A percentile compares a stretch with the other conserved stretches of the same genome.
These are phyloP conservation scores for Acacia concinna DNA, from an alignment of 331 rosid genomes.

Conservation along the genomic window DNA sequence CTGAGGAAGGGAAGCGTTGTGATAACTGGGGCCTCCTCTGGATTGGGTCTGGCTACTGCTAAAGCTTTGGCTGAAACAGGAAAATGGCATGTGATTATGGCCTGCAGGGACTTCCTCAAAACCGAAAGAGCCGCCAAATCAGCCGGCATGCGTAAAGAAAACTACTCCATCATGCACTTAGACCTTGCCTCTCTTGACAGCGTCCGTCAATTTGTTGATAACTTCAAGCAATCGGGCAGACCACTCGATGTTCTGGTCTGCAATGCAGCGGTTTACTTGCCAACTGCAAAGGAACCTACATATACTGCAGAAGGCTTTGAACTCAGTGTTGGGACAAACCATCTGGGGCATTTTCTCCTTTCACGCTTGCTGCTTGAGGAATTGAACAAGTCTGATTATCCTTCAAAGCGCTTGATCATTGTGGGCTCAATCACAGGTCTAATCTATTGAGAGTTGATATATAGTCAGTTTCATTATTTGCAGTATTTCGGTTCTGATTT, in stretches of 20 bases:
- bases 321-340: slow-evolving; percentile 94
- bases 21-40: slow-evolving; percentile 92
- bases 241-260: slow-evolving; percentile 89
- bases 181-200: slow-evolving; percentile 96
- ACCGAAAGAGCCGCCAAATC: slow-evolving; percentile 94
- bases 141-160: slow-evolving; percentile 81
- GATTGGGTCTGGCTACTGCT: slow-evolving; percentile 93
- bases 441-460: not conserved
- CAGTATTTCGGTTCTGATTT: slow-evolving; percentile 33
- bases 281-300: slow-evolving; percentile 91
- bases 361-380: slow-evolving; percentile 78
- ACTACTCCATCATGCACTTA: slow-evolving; percentile 80
- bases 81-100: slow-evolving; percentile 96
- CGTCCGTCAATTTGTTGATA: slow-evolving; percentile 86
- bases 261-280: slow-evolving; percentile 91
- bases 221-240: slow-evolving; percentile 58
- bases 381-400: slow-evolving; percentile 79
- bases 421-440: slow-evolving; percentile 97
- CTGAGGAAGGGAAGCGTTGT: slow-evolving; percentile 85
- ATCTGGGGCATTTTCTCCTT: slow-evolving; percentile 94
- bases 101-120: slow-evolving; percentile 99
- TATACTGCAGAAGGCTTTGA: slow-evolving; percentile 97
- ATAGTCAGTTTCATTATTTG: not conserved
- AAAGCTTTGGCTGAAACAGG: slow-evolving; percentile 97
- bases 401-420: slow-evolving; percentile 81